phyloP scores from a whole-genome alignment of 441 rosid genomes.

The Populus trichocarpa region DNA sequence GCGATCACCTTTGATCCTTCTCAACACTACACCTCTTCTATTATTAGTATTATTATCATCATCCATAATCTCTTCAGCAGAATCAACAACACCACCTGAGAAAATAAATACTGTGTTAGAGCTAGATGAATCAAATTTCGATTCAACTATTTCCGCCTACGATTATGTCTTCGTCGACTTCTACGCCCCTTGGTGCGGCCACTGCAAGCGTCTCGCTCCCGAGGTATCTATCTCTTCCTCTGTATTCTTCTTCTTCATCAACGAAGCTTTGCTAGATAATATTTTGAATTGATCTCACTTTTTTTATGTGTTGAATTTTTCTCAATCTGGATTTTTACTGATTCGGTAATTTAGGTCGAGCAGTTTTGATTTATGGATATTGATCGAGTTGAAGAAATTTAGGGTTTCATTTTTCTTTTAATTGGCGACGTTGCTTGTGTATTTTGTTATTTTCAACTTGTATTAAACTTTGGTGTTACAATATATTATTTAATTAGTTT shows the following conservation, averaged over 20 bases:
- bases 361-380: background rate
- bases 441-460: background rate
- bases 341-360: background rate
- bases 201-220: slow-evolving; percentile 87
- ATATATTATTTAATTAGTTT: background rate
- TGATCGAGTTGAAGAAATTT: background rate
- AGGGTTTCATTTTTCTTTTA: background rate
- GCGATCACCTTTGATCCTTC: background rate
- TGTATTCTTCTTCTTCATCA: background rate
- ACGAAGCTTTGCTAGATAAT: background rate
- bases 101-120: slow-evolving; percentile 66
- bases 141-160: slow-evolving; percentile 60
- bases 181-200: slow-evolving; percentile 98
- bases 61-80: background rate
- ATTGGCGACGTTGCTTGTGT: background rate
- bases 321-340: background rate
- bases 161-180: slow-evolving; percentile 80
- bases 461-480: background rate
- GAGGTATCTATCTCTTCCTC: slow-evolving; percentile 40
- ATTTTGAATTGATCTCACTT: background rate
- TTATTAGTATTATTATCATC: too few relatives aligned
- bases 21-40: background rate
- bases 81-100: slow-evolving; percentile 18
- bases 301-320: background rate
- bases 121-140: slow-evolving; percentile 80